phyloP scores from a whole-genome alignment of 768 basidiomycete species.

The Tricholoma flavovirens region DNA sequence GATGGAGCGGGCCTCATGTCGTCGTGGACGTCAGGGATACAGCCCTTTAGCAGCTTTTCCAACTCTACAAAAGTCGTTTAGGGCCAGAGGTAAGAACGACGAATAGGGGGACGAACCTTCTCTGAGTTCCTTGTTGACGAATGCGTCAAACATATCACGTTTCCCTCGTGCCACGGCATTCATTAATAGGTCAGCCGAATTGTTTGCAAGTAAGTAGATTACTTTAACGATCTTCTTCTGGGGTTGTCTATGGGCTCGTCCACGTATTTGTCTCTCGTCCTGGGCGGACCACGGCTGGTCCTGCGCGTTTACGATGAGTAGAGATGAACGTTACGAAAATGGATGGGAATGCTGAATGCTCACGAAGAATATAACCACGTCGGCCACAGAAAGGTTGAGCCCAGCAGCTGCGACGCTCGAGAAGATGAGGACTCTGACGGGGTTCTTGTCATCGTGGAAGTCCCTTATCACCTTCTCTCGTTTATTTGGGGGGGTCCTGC shows the following conservation, averaged over 20 bases:
- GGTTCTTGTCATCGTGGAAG: too few species aligned
- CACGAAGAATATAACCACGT: constrained; percentile 20
- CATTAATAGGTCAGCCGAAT: constrained; percentile 12
- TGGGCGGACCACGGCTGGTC: too few species aligned
- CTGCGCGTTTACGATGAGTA: background rate
- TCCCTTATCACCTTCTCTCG: constrained; percentile 8
- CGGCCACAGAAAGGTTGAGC: constrained; percentile 18
- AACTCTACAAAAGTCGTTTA: background rate
- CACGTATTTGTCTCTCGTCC: too few species aligned
- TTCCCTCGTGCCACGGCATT: too few species aligned
- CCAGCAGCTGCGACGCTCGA: constrained; percentile 19
- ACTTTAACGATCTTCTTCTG: too few species aligned
- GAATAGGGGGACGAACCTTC: constrained; percentile 3
- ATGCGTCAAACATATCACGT: too few species aligned
- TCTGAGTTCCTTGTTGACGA: constrained; percentile 10
- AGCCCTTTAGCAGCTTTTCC: too few species aligned
- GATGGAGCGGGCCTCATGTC: background rate
- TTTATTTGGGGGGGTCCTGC: constrained; percentile 5
- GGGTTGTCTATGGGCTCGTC: too few species aligned
- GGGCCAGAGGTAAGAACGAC: background rate
- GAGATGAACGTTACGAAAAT: background rate
- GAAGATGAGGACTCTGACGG: constrained; percentile 14
- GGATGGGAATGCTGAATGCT: too few species aligned
- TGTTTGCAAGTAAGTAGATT: constrained; percentile 8
- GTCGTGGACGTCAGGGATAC: too few species aligned